Evolutionary conservation across 139 green algal species (phyloP), one percentile per base, ranked within the genome.

Genomic region (Micractinium sp.): DNA sequence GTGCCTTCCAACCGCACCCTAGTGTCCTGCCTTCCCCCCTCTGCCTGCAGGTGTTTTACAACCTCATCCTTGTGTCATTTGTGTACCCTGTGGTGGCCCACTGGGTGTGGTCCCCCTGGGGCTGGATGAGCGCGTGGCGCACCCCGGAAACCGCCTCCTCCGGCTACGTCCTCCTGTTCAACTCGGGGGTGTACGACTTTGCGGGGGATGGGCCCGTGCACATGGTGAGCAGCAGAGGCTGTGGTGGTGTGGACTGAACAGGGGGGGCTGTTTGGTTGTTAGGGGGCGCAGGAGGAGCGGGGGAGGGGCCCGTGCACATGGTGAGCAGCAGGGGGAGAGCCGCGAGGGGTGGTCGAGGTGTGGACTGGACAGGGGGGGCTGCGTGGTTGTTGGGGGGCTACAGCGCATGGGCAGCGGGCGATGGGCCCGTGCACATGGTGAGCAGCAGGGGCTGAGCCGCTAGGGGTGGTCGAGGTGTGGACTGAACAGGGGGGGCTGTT

Each of bases 51-150:
- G 22, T 36, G 39, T 66, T 93, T 22, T 97, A 97, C 88, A 91
- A 95, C 9, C 78, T 93, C 60, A 92, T 97, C 56, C 91, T 98
- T 9, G 93, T 92, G 15, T 89, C 87, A 19, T 97, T 96, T 75
- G 93, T 98, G 2, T 97, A 97, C 88, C 93, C 93, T n/a, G 85
- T 97, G 22, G 89, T 95, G 56, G 93, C 81, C 9, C 95, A 96
- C 90, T 96, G 93, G 89, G 85, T 95, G 31, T 95, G 93, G 93
- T 89, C 83, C 73, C 25, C 82, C 67, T 87, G 75, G 31, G 93
- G 93, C 56, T 95, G 93, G 93, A 82, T 92, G 36, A 90, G 85
- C 1, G 53, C 90, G 25, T 88, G 41, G 23, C 77, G 92, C n/a
- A 83, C 83, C 12, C 35, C 66, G 2, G 81, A 60, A 16, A 90